These are phyloP conservation scores for Teunomyces stri DNA, from an alignment of 805 yeast genomes.

Conservation along the genomic window DNA sequence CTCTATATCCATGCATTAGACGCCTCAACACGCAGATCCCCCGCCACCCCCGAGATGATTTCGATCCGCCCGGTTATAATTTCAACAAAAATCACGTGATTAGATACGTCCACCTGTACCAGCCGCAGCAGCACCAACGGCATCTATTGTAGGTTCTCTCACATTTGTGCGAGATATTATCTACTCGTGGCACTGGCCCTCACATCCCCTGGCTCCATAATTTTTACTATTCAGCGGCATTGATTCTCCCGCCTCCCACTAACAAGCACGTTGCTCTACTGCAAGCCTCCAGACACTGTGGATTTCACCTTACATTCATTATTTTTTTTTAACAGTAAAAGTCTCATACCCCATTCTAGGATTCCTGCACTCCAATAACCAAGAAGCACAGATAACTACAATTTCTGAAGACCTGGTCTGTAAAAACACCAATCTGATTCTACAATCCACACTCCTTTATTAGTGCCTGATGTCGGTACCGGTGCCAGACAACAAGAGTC, in stretches of 20 bases:
- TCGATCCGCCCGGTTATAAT: not conserved
- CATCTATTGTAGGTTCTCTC: too few relatives aligned
- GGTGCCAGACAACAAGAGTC: constrained; percentile 2
- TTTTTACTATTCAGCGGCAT: too few relatives aligned
- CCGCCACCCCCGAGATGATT: not conserved
- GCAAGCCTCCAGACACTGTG: too few relatives aligned
- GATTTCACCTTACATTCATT: too few relatives aligned
- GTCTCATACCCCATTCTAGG: not conserved
- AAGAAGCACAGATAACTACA: not conserved
- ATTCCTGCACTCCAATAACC: not conserved
- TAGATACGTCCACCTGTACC: not conserved
- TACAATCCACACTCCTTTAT: not conserved
- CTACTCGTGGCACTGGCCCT: too few relatives aligned
- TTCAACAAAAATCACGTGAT: not conserved
- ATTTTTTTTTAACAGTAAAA: not conserved
- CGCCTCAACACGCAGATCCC: not conserved
- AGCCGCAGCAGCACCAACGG: not conserved
- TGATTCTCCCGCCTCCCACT: too few relatives aligned
- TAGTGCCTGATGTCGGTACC: not conserved
- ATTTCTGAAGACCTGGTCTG: too few relatives aligned
- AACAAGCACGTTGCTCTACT: too few relatives aligned
- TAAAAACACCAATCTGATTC: not conserved
- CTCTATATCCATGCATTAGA: not conserved
- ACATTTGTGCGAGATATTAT: too few relatives aligned
- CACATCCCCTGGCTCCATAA: too few relatives aligned